Conservation (phyloP, 106 monocot genomes). For the Iris macrosiphon region DNA sequence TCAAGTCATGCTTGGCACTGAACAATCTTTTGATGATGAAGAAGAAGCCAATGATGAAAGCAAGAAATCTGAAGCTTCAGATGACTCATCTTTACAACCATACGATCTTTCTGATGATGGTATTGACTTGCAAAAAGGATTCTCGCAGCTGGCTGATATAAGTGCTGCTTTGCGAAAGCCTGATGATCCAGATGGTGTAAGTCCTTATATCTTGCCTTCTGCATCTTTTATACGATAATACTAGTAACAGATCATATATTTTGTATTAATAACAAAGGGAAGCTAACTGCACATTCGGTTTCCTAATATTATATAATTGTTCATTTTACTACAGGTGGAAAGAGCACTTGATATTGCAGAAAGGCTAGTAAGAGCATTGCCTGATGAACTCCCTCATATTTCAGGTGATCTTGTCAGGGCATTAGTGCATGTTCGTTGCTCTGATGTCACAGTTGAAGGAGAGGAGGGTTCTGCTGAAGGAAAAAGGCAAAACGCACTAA, state of each 20-base stretch:
- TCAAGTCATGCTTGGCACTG: conserved; percentile 9
- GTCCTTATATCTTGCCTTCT: conserved; percentile 15
- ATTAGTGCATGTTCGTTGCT: conserved; percentile 70
- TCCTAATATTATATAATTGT: not conserved
- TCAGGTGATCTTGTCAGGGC: conserved; percentile 79
- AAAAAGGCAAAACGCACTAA: conserved; percentile 77
- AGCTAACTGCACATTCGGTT: not conserved
- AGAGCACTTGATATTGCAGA: conserved; percentile 75
- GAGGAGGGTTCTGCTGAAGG: conserved; percentile 87
- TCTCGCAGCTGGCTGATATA: conserved; percentile 68
- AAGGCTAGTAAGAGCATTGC: conserved; percentile 82
- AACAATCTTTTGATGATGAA: not conserved
- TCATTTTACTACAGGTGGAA: conserved; percentile 50
- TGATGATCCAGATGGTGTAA: conserved; percentile 90
- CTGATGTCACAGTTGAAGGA: conserved; percentile 77
- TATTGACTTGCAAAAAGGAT: conserved; percentile 59
- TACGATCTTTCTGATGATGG: conserved; percentile 96
- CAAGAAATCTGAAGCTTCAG: conserved; percentile 53
- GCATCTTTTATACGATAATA: not conserved
- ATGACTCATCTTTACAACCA: conserved; percentile 83
- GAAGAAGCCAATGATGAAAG: conserved; percentile 34
- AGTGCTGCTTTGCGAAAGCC: conserved; percentile 68
- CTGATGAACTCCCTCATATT: conserved; percentile 79
- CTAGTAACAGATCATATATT: not conserved
- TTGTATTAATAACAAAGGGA: not conserved